Conservation (phyloP, 176 grass and related monocot species). For the Phoenix dactylifera region DNA sequence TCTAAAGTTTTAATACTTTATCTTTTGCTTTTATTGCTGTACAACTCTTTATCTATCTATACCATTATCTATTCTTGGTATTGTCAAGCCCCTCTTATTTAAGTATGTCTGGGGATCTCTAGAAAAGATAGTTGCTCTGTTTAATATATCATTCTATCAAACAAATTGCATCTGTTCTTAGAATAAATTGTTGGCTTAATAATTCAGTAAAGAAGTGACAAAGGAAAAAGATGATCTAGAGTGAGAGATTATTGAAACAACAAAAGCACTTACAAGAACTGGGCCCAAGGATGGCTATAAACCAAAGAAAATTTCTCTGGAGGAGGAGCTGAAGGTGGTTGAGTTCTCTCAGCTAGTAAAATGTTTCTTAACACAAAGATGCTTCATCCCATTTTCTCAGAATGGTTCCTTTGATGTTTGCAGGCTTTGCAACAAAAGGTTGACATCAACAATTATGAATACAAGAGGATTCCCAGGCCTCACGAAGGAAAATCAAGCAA, state of each 20-base stretch:
- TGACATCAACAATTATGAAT: slow-evolving; percentile 85
- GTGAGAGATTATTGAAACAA: slow-evolving; percentile 86
- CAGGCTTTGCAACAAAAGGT: slow-evolving; percentile 87
- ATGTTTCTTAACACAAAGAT: too few species aligned
- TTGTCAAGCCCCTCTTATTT: too few species aligned
- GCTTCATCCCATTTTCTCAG: too few species aligned
- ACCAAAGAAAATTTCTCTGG: slow-evolving; percentile 74
- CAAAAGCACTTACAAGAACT: slow-evolving; percentile 59
- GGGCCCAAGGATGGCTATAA: slow-evolving; percentile 69
- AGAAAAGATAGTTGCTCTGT: too few species aligned
- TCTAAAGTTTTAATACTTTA: not conserved
- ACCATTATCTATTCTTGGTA: slow-evolving; percentile 6
- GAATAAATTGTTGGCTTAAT: not conserved
- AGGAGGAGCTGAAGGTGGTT: slow-evolving; percentile 83
- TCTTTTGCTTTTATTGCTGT: not conserved
- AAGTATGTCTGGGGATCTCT: too few species aligned
- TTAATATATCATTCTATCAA: too few species aligned
- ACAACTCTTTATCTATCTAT: slow-evolving; percentile 5
- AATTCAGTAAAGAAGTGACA: slow-evolving; percentile 74
- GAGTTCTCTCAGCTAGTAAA: too few species aligned
- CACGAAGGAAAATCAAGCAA: slow-evolving; percentile 40
- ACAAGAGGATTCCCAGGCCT: slow-evolving; percentile 64
- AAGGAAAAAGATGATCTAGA: slow-evolving; percentile 96
- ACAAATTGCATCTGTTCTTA: too few species aligned
- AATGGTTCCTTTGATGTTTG: not conserved